Percentiles rank a stretch among this genome's conserved stretches.
Evolutionary conservation across 176 grass and related monocot genomes (phyloP).

Genomic region (Eragrostis curvula): DNA sequence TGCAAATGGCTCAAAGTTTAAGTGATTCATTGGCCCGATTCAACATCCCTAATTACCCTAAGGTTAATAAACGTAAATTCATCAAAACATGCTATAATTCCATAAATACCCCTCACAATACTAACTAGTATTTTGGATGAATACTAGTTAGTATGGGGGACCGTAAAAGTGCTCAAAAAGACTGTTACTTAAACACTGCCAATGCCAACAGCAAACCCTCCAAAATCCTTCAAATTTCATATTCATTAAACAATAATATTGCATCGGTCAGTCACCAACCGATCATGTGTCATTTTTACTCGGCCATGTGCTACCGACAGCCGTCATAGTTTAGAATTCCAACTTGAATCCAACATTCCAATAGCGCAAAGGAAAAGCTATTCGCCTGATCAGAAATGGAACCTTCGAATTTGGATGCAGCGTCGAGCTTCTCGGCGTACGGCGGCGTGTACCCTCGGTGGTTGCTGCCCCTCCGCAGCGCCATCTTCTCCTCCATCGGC

Average conservation of each 20-base stretch:
- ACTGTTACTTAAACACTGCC: background rate
- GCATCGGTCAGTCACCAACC: background rate
- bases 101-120: too few relatives aligned
- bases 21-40: too few relatives aligned
- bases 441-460: conserved; percentile 75
- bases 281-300: background rate
- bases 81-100: too few relatives aligned
- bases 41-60: too few relatives aligned
- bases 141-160: too few relatives aligned
- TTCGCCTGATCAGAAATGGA: background rate
- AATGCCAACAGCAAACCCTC: background rate
- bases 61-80: too few relatives aligned
- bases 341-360: background rate
- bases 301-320: background rate
- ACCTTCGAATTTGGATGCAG: conserved; percentile 64
- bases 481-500: conserved; percentile 75
- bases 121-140: too few relatives aligned
- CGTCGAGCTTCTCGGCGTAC: conserved; percentile 76
- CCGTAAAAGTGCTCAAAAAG: background rate
- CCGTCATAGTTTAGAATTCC: background rate
- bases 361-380: background rate
- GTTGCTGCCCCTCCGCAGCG: conserved; percentile 41
- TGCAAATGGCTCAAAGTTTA: too few relatives aligned
- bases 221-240: background rate
- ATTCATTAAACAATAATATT: background rate